These are phyloP conservation scores for Boletus hoseneyae DNA, from an alignment of 1,284 basidiomycete species.

Conservation along the genomic window DNA sequence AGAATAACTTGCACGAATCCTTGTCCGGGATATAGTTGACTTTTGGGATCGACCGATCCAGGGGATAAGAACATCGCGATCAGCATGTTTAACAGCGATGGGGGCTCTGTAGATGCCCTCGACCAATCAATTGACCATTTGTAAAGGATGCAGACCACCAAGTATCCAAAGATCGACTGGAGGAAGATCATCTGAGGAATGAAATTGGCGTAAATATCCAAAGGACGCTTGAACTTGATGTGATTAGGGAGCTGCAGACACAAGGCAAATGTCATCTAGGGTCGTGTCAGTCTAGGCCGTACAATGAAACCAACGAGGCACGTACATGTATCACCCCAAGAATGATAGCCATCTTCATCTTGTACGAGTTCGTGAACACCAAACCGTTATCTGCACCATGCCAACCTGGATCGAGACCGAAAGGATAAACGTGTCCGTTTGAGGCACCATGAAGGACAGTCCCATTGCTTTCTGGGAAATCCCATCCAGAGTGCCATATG, in stretches of 20 bases:
- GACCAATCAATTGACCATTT: conserved; percentile 97
- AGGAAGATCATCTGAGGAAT: conserved; percentile 97
- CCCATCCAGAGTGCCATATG: conserved; percentile 89
- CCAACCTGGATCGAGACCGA: conserved; percentile 96
- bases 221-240: conserved; percentile 83
- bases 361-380: conserved; percentile 98
- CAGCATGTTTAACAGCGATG: conserved; percentile 92
- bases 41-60: conserved; percentile 68
- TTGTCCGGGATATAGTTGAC: conserved; percentile 86
- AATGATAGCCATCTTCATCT: conserved; percentile 99
- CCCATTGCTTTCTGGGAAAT: conserved; percentile 56
- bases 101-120: conserved; percentile 66
- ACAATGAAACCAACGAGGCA: conserved; percentile 18
- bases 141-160: conserved; percentile 93
- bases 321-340: conserved; percentile 94
- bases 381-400: conserved; percentile 91
- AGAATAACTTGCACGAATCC: conserved; percentile 81
- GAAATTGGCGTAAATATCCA: conserved; percentile 92
- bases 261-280: conserved; percentile 96
- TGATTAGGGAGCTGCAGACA: conserved; percentile 96
- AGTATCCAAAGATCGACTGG: conserved; percentile 96
- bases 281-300: conserved; percentile 15
- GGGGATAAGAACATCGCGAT: conserved; percentile 93
- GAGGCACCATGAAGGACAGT: conserved; percentile 48
- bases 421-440: conserved; percentile 78